Conservation (phyloP, 2,329 filamentous ascomycete genomes). For the Ustilaginoidea virens region DNA sequence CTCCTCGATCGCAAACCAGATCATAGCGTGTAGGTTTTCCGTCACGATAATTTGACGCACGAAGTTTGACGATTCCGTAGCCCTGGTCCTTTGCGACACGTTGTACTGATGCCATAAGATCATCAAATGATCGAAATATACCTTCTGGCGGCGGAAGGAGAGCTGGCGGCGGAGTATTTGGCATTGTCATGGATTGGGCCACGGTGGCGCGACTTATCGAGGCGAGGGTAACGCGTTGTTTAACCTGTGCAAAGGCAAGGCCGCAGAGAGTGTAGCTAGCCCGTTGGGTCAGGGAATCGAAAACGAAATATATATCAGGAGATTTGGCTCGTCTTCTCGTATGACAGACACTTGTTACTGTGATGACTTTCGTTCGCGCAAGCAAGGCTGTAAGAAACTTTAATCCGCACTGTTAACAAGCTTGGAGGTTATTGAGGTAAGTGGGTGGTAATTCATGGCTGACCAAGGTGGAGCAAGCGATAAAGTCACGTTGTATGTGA, state of each 20-base stretch:
- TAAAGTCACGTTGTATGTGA: too few species aligned
- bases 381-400: constrained; percentile 24
- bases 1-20: constrained; percentile 46
- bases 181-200: constrained; percentile 24
- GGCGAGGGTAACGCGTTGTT: too few species aligned
- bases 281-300: too few species aligned
- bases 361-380: too few species aligned
- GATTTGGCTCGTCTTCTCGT: too few species aligned
- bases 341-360: too few species aligned
- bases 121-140: constrained; percentile 44
- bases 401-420: constrained; percentile 26
- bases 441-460: too few species aligned
- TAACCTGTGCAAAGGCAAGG: too few species aligned
- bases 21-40: constrained; percentile 48
- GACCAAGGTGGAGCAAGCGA: too few species aligned
- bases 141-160: constrained; percentile 42
- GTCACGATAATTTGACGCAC: constrained; percentile 47
- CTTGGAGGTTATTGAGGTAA: too few species aligned
- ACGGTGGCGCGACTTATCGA: constrained; percentile 14
- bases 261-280: too few species aligned
- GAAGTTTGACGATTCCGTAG: constrained; percentile 46
- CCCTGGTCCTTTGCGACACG: constrained; percentile 46
- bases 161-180: constrained; percentile 29
- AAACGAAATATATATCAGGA: too few species aligned
- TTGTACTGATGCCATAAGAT: constrained; percentile 41